These are phyloP conservation scores for Verticillium klebahnii DNA, from an alignment of 2,329 filamentous ascomycete genomes.

Conservation along the genomic window DNA sequence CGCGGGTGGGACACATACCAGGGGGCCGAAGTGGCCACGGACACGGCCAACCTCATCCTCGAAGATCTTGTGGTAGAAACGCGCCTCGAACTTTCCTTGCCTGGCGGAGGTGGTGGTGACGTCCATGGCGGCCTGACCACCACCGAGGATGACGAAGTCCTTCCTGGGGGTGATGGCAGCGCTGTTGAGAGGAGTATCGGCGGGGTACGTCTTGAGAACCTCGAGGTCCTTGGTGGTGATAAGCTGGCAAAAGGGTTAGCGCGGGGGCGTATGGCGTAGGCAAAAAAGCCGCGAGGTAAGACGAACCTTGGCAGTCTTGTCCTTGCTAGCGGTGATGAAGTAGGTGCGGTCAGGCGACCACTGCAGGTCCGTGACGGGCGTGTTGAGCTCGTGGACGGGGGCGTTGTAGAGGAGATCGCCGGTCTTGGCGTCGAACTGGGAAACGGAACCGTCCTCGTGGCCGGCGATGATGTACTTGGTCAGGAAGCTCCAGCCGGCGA, in stretches of 20 bases:
- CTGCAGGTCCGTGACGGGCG: slow-evolving; percentile 86
- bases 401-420: slow-evolving; percentile 79
- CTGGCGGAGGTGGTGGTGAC: slow-evolving; percentile 91
- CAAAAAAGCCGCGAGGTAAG: not conserved
- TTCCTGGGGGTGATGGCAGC: slow-evolving; percentile 92
- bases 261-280: slow-evolving; percentile 3
- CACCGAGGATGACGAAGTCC: slow-evolving; percentile 95
- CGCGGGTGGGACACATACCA: slow-evolving; percentile 33
- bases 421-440: slow-evolving; percentile 86
- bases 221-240: slow-evolving; percentile 81
- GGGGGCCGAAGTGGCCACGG: slow-evolving; percentile 90
- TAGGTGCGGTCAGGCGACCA: slow-evolving; percentile 93
- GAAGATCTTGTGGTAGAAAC: slow-evolving; percentile 99
- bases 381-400: slow-evolving; percentile 80
- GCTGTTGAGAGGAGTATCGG: slow-evolving; percentile 95
- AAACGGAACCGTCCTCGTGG: slow-evolving; percentile 93
- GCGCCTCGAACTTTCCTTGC: slow-evolving; percentile 98
- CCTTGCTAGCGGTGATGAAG: slow-evolving; percentile 97
- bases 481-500: slow-evolving; percentile 93
- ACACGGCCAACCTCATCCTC: slow-evolving; percentile 98
- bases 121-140: slow-evolving; percentile 98
- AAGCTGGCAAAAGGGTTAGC: slow-evolving; percentile 45
- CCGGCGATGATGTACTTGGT: slow-evolving; percentile 95
- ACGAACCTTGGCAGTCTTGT: slow-evolving; percentile 85
- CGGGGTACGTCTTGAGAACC: slow-evolving; percentile 85